phyloP scores from a whole-genome alignment of 2,329 filamentous ascomycete species.

The Didymella lethalis region DNA sequence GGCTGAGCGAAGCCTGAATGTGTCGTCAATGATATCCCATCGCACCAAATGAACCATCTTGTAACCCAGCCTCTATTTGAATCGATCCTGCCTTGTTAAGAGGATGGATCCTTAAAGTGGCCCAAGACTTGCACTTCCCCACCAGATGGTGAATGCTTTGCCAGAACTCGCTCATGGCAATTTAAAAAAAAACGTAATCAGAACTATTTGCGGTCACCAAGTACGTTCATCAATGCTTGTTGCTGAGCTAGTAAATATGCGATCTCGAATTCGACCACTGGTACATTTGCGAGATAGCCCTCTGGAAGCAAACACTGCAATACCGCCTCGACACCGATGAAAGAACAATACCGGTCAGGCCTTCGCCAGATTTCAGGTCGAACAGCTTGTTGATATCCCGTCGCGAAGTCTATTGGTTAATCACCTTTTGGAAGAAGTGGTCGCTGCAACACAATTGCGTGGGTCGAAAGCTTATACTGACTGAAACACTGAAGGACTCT shows the following conservation, averaged over 20 bases:
- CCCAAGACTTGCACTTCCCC: neutral
- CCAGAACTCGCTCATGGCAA: neutral
- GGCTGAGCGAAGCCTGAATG: neutral
- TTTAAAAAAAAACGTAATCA: neutral
- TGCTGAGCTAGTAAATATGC: slow-evolving; percentile 1
- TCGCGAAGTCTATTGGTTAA: slow-evolving; percentile 4
- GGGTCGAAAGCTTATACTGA: slow-evolving; percentile 27
- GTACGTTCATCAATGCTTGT: slow-evolving; percentile 17
- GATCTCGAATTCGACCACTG: slow-evolving; percentile 17
- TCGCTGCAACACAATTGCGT: slow-evolving; percentile 20
- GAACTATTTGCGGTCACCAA: slow-evolving; percentile 7
- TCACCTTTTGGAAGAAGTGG: slow-evolving; percentile 22
- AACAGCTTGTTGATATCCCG: slow-evolving; percentile 18
- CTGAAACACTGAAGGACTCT: slow-evolving; percentile 20
- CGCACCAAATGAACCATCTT: neutral
- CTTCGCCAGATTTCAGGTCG: slow-evolving; percentile 3
- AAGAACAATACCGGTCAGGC: slow-evolving; percentile 20
- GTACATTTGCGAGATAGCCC: slow-evolving; percentile 9
- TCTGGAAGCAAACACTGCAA: slow-evolving; percentile 18
- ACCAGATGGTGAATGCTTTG: slow-evolving; percentile 12
- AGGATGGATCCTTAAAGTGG: neutral
- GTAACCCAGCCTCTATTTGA: neutral
- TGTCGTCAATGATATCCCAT: neutral
- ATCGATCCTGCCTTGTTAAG: neutral
- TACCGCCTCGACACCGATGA: slow-evolving; percentile 24